A percentile compares a stretch with the other conserved stretches of the same genome.
These are phyloP conservation scores for Lepiota venenata DNA, from an alignment of 768 basidiomycete species.

Conservation along the genomic window DNA sequence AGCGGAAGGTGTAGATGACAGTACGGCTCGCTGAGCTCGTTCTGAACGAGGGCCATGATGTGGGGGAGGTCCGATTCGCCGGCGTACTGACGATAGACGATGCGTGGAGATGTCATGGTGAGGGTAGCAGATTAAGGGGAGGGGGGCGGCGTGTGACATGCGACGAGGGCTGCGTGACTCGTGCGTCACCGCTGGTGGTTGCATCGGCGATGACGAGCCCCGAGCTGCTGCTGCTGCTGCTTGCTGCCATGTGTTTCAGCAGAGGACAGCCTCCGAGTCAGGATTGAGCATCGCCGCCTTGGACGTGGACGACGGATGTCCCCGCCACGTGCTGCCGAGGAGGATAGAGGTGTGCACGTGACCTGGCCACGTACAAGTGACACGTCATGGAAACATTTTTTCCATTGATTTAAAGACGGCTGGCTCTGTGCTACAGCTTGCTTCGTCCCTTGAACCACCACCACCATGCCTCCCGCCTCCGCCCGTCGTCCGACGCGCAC, in stretches of 20 bases:
- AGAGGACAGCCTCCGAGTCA: no score
- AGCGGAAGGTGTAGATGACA: conserved; percentile 95
- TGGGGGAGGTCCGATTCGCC: conserved; percentile 78
- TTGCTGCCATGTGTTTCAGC: no score
- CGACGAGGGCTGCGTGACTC: neutral
- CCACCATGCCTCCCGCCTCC: conserved; percentile 33
- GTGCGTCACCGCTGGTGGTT: conserved; percentile 2
- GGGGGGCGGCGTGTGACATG: conserved; percentile 1
- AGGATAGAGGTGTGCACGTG: conserved; percentile 22
- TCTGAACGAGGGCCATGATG: conserved; percentile 86
- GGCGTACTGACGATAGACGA: conserved; percentile 68
- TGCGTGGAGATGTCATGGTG: conserved; percentile 24
- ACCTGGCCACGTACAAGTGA: conserved; percentile 37
- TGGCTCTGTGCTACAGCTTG: conserved; percentile 9
- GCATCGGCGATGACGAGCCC: no score
- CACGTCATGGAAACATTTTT: conserved; percentile 28
- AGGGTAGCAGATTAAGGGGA: conserved; percentile 15
- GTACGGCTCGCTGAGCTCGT: conserved; percentile 93
- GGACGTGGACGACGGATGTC: conserved; percentile 10
- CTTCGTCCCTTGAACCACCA: conserved; percentile 27
- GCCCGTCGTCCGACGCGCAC: conserved; percentile 53
- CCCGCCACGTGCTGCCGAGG: conserved; percentile 4
- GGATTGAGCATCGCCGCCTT: no score
- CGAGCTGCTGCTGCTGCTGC: no score
- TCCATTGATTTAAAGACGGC: conserved; percentile 26